These are phyloP conservation scores for Candida tetrigidarum DNA, from an alignment of 1,139 yeast species.

Conservation along the genomic window DNA sequence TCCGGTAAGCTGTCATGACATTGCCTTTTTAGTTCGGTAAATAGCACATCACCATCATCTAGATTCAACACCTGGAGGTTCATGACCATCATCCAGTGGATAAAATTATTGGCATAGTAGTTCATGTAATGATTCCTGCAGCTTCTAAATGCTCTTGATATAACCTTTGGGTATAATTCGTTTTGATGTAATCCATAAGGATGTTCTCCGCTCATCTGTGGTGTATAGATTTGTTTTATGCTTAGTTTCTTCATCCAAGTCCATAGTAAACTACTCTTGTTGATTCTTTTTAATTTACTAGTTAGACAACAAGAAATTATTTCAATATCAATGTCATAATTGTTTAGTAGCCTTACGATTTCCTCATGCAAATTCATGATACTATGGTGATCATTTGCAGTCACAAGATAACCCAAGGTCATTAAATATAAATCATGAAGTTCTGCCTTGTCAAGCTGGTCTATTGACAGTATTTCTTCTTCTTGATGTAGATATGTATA, in stretches of 20 bases:
- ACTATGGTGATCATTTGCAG: slow-evolving; percentile 48
- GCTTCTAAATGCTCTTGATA: slow-evolving; percentile 31
- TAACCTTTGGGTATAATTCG: slow-evolving; percentile 10
- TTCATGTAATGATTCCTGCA: slow-evolving; percentile 44
- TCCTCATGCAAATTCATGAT: slow-evolving; percentile 35
- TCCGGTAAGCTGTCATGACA: slow-evolving; percentile 22
- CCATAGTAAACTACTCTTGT: slow-evolving; percentile 51
- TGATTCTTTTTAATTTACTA: slow-evolving; percentile 40
- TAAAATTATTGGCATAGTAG: slow-evolving; percentile 41
- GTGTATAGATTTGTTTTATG: slow-evolving; percentile 11
- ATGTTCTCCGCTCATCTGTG: background rate
- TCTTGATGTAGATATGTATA: slow-evolving; percentile 15
- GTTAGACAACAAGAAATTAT: slow-evolving; percentile 34
- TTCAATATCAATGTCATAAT: slow-evolving; percentile 30
- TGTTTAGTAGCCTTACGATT: slow-evolving; percentile 22
- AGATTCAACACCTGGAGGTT: slow-evolving; percentile 12
- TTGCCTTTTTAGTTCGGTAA: background rate
- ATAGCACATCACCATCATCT: slow-evolving; percentile 9
- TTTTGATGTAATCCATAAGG: background rate
- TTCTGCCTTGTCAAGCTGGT: background rate
- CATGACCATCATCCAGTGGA: slow-evolving; percentile 34
- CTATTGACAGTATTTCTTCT: background rate
- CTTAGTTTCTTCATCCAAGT: slow-evolving; percentile 34
- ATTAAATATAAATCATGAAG: slow-evolving; percentile 22
- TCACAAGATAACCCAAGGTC: slow-evolving; percentile 40